A percentile compares a stretch with the other conserved stretches of the same genome.
These are phyloP conservation scores for Boletus huronensis DNA, from an alignment of 768 basidiomycete genomes.

Conservation along the genomic window DNA sequence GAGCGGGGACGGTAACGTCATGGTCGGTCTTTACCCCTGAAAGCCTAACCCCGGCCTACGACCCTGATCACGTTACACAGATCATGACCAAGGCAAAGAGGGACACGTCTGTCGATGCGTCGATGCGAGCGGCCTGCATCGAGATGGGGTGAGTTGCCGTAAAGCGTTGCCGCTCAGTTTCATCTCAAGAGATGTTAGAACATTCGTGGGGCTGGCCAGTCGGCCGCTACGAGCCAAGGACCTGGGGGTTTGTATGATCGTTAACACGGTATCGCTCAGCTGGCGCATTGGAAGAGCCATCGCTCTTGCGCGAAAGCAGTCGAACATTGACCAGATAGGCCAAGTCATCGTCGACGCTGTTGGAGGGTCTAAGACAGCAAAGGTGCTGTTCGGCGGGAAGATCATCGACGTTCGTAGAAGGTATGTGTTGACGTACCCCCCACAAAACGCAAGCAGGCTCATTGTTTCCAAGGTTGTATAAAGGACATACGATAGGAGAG, in stretches of 20 bases:
- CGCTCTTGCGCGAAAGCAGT: slow-evolving; percentile 46
- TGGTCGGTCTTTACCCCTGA: slow-evolving; percentile 17
- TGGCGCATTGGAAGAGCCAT: slow-evolving; percentile 65
- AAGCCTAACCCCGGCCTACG: background rate
- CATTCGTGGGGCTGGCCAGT: slow-evolving; percentile 42
- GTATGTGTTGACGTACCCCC: slow-evolving; percentile 5
- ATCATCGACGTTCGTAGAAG: slow-evolving; percentile 48
- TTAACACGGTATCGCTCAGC: slow-evolving; percentile 53
- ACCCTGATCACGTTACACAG: slow-evolving; percentile 19
- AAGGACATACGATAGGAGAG: slow-evolving; percentile 40
- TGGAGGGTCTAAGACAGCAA: slow-evolving; percentile 34
- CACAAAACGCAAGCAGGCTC: background rate
- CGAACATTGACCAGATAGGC: slow-evolving; percentile 38
- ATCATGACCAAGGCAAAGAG: slow-evolving; percentile 44
- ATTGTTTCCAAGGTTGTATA: slow-evolving; percentile 24
- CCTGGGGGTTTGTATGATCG: slow-evolving; percentile 40
- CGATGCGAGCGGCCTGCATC: slow-evolving; percentile 45
- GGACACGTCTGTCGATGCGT: slow-evolving; percentile 41
- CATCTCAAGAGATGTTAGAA: slow-evolving; percentile 21
- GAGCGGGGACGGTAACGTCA: slow-evolving; percentile 38
- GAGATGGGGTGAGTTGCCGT: slow-evolving; percentile 43
- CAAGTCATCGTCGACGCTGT: slow-evolving; percentile 35
- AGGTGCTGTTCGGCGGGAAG: slow-evolving; percentile 55
- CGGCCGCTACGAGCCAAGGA: slow-evolving; percentile 39
- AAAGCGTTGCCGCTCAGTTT: background rate